Conservation (phyloP, 2,329 filamentous ascomycete species). For the Pezizomycotina sp. region DNA sequence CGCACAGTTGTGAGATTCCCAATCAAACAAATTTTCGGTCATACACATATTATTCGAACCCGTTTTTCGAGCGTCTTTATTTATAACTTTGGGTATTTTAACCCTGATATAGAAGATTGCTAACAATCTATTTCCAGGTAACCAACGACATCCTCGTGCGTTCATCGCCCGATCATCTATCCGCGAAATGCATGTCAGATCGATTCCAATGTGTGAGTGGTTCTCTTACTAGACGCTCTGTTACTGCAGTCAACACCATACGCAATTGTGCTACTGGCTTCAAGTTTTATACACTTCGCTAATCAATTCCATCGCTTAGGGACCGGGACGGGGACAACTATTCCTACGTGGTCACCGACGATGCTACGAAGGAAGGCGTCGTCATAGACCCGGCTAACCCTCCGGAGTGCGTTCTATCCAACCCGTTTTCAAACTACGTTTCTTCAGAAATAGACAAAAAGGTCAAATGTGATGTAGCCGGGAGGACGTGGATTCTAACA, state of each 20-base stretch:
- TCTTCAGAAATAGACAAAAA: slow-evolving; percentile 1
- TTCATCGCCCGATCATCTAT: slow-evolving; percentile 2
- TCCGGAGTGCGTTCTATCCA: slow-evolving; percentile 43
- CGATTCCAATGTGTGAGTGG: slow-evolving; percentile 74
- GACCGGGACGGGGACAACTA: slow-evolving; percentile 70
- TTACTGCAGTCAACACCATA: background rate
- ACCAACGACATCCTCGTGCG: no score
- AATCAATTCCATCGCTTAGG: slow-evolving; percentile 34
- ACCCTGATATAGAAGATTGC: no score
- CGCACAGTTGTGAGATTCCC: no score
- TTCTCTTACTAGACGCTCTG: no score
- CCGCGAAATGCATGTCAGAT: slow-evolving; percentile 65
- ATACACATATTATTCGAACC: no score
- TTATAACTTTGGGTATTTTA: no score
- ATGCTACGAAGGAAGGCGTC: slow-evolving; percentile 59
- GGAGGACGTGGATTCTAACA: slow-evolving; percentile 3
- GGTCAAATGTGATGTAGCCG: background rate
- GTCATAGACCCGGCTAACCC: slow-evolving; percentile 70
- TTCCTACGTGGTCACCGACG: slow-evolving; percentile 63
- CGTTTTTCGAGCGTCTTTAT: no score
- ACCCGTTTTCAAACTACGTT: background rate
- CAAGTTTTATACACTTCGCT: slow-evolving; percentile 10
- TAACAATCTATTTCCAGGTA: no score
- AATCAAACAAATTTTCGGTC: no score
- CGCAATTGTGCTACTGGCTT: background rate